Conservation (phyloP, 352 stramenopile species). For the Paralagenidium karlingii region DNA sequence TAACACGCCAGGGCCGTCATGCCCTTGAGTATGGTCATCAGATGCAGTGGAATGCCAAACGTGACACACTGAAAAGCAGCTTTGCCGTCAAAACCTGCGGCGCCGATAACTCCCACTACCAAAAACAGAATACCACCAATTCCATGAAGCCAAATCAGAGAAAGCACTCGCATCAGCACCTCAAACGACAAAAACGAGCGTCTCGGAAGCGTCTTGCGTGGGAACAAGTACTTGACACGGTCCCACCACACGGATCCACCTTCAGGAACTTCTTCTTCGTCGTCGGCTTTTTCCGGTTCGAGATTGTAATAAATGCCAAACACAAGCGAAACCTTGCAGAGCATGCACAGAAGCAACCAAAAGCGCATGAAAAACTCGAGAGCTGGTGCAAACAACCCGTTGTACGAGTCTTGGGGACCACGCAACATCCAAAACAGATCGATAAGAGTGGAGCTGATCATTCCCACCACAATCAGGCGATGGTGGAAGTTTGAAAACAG, state of each 20-base stretch:
- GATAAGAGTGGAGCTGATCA: conserved; percentile 24
- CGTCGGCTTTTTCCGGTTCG: conserved; percentile 18
- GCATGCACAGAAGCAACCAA: conserved; percentile 26
- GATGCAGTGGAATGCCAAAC: conserved; percentile 42
- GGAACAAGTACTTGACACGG: conserved; percentile 51
- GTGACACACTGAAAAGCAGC: conserved; percentile 32
- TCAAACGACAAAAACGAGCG: conserved; percentile 47
- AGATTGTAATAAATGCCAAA: conserved; percentile 59
- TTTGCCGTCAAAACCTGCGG: conserved; percentile 22
- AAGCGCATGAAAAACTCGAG: conserved; percentile 33
- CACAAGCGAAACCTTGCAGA: conserved; percentile 52
- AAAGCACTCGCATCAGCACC: conserved; percentile 51
- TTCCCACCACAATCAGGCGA: conserved; percentile 33
- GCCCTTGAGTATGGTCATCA: conserved; percentile 47
- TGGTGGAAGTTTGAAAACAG: conserved; percentile 35
- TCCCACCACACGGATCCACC: conserved; percentile 16
- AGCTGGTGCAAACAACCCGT: conserved; percentile 34
- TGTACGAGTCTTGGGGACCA: conserved; percentile 43
- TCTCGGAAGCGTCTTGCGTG: conserved; percentile 48
- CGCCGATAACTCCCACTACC: conserved; percentile 25
- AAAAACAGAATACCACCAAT: conserved; percentile 41
- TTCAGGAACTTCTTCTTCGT: background rate
- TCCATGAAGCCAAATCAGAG: conserved; percentile 56
- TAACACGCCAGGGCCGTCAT: conserved; percentile 37
- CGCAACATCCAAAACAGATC: conserved; percentile 61